Evolutionary conservation across 345 rosid species (phyloP).

Genomic region (Turritis glabra): DNA sequence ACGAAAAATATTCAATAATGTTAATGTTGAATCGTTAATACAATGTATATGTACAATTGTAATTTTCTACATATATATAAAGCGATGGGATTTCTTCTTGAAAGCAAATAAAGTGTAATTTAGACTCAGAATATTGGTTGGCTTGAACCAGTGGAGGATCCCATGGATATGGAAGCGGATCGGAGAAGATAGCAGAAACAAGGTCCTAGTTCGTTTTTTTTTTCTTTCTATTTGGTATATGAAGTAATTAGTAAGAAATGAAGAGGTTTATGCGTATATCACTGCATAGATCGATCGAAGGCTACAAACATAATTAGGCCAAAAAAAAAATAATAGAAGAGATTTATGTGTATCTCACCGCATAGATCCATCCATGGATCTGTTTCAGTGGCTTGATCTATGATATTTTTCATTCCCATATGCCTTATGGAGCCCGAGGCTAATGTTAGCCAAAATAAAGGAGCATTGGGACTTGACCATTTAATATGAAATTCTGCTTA

Average conservation of each 20-base stretch:
- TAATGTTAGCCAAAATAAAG: constrained; percentile 5
- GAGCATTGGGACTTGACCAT: background rate
- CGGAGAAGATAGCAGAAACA: constrained; percentile 15
- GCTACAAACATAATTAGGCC: background rate
- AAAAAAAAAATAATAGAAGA: background rate
- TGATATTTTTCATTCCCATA: background rate
- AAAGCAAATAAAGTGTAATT: constrained; percentile 4
- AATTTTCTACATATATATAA: constrained; percentile 13
- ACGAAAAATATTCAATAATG: background rate
- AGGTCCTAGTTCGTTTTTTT: background rate
- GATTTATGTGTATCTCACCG: background rate
- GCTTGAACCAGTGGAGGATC: constrained; percentile 14
- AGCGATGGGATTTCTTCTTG: constrained; percentile 18
- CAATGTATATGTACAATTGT: constrained; percentile 35
- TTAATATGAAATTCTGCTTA: background rate
- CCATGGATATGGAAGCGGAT: constrained; percentile 29
- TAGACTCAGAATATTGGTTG: constrained; percentile 9
- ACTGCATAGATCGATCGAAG: background rate
- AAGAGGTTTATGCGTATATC: background rate
- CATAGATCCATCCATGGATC: background rate
- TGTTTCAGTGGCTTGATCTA: background rate
- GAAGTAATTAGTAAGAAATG: background rate
- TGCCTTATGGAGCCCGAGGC: constrained; percentile 2
- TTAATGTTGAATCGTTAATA: constrained; percentile 10
- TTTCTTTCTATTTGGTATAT: background rate